Percentiles rank a stretch among this genome's conserved stretches.
Evolutionary conservation across 2,329 filamentous ascomycete species (phyloP).

Genomic region (Trichoderma gracile): DNA sequence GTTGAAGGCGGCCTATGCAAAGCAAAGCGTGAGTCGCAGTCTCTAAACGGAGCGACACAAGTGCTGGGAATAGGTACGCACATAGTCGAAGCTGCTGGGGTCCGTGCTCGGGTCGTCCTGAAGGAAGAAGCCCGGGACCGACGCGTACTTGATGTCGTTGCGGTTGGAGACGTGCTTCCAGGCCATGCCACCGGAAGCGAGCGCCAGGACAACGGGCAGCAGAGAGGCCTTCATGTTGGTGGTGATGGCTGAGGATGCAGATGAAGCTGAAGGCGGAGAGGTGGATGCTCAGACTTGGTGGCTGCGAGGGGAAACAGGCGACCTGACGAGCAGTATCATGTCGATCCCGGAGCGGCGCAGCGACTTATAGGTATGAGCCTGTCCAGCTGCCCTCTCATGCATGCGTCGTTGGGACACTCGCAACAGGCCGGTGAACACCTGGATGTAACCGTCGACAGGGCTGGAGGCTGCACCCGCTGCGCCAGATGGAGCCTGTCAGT

Average conservation of each 20-base stretch:
- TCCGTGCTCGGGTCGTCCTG: slow-evolving; percentile 62
- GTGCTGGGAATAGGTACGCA: slow-evolving; percentile 37
- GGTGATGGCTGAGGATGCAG: neutral
- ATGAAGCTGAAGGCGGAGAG: neutral
- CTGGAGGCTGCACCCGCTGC: neutral
- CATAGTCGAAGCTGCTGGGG: slow-evolving; percentile 63
- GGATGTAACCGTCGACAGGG: slow-evolving; percentile 10
- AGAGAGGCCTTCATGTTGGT: slow-evolving; percentile 39
- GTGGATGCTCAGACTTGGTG: neutral
- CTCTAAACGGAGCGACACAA: slow-evolving; percentile 20
- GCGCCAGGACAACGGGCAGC: slow-evolving; percentile 35
- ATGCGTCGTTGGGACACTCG: neutral
- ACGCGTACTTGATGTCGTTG: slow-evolving; percentile 58
- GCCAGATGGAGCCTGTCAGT: slow-evolving; percentile 17
- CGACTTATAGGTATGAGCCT: neutral
- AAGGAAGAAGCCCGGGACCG: slow-evolving; percentile 62
- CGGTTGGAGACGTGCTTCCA: slow-evolving; percentile 38
- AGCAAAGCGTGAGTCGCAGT: neutral
- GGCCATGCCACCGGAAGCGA: slow-evolving; percentile 35
- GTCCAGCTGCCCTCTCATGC: neutral
- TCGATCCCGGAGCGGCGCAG: neutral
- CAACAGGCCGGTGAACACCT: neutral
- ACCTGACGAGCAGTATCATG: neutral
- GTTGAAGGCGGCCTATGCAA: slow-evolving; percentile 55
- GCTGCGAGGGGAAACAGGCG: slow-evolving; percentile 1